Base-by-base conservation (phyloP, 2,329 filamentous ascomycete genomes). In the Sclerotinia trifoliorum region DNA sequence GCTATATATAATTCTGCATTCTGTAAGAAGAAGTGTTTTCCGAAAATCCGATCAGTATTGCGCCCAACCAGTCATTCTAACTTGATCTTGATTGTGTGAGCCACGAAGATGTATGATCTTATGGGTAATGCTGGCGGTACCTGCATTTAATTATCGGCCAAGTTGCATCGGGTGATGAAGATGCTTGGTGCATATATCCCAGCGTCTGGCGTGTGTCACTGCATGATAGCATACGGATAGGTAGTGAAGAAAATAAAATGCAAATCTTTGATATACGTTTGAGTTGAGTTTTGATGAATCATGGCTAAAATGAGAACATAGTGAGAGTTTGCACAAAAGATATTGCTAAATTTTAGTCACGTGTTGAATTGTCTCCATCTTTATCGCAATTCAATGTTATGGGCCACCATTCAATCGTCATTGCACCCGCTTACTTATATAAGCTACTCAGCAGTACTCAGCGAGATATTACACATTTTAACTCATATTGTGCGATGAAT, bases 61-160 rank as follows among this genome's bases (percentile, higher is more conserved):
- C 39, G n/a, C 35, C 24, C 17, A 46, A 29, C 46, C 46, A 51
- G 46, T 62, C 46, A 26, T 62, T 15, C 46, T 51, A 44, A 26
- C n/a, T 10, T 58, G 55, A 19, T 51, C n/a, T 10, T 58, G 55
- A 19, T 51, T 39, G 29, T 51, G 29, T 39, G 29, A 35, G 51
- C 13, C 46, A 62, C n/a, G 46, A 62, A 49, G 39, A 39, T 6
- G 2, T 26, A 17, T 39, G 58, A 61, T 49, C 24, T 11, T 35
- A n/a, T 35, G 58, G 35, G 19, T 48, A n/a, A 61, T 49, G 58
- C 44, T 49, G 26, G 58, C 58, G n/a, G 55, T 44, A 58, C 60
- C 29, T 63, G 29, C 46, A 51, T 24, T 17, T 8, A 15, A 39
- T 63, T 51, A 32, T 24, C n/a, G 35, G 5, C 60, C 51, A 51